Base-by-base conservation (phyloP, 139 green algal species). In the Chlamydomonas applanata region DNA sequence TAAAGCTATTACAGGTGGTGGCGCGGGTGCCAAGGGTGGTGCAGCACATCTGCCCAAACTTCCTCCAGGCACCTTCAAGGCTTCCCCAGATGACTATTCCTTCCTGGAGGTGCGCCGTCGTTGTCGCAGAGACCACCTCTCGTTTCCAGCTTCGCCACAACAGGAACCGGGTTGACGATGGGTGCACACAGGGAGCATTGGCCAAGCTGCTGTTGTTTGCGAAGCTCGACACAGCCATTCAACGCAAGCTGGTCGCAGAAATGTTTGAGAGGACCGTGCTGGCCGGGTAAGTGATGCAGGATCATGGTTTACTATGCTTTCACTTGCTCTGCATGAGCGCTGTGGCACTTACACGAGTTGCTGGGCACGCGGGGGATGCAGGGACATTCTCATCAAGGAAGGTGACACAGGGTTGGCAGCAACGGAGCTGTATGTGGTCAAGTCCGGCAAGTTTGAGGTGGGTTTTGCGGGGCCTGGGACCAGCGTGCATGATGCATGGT, bases 351-450 rank as follows among this genome's bases (percentile, higher is more conserved):
- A n/a, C n/a, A n/a, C n/a, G n/a, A n/a, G n/a, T n/a, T n/a, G n/a
- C n/a, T 49, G 40, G 7, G 40, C 40, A 49, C 40, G 40, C n/a
- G n/a, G n/a, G 40, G 40, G 11, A 49, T 11, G 40, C 40, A 49
- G 40, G 11, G 94, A 98, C 62, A 97, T 98, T 49, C 83, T 98
- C 27, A 97, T 97, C 85, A 91, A 92, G 56, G 91, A 97, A 80
- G 93, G 92, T 14, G 94, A 97, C 80, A 92, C 80, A 19, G 90
- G 93, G 35, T 67, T 94, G 14, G 87, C 84, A 33, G 89, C 93
- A 35, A 87, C 81, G 7, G 94, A 98, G 86, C 85, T 98, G 63
- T 98, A 96, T 73, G 88, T 98, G 1, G 94, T 98, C 2, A 97
- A 97, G 76, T 75, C 53, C 19, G 95, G 95, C 7, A 91, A 97